A percentile compares a stretch with the other conserved stretches of the same genome.
Evolutionary conservation across 768 basidiomycete species (phyloP).

Genomic region (Cantharellus anzutake): DNA sequence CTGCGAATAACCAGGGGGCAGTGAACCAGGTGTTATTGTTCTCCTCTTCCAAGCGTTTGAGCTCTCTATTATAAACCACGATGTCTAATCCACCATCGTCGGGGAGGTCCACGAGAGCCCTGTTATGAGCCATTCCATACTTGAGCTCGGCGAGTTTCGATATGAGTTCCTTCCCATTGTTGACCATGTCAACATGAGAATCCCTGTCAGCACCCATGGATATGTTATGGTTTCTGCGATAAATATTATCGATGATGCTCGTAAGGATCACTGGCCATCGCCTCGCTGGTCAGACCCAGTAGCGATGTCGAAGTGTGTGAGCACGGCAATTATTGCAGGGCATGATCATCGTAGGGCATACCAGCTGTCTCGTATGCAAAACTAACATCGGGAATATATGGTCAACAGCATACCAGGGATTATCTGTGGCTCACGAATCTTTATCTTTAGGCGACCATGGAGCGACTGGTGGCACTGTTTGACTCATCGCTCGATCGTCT

Average conservation of each 20-base stretch:
- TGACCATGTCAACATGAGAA: slow-evolving; percentile 11
- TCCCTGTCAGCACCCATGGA: slow-evolving; percentile 18
- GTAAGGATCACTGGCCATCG: slow-evolving; percentile 62
- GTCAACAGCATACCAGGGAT: neutral
- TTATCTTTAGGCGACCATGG: neutral
- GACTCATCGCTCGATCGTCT: no score
- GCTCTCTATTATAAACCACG: slow-evolving; percentile 58
- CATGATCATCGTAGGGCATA: neutral
- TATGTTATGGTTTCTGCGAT: slow-evolving; percentile 46
- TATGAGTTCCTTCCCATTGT: slow-evolving; percentile 68
- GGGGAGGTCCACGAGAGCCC: slow-evolving; percentile 37
- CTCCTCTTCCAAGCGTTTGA: slow-evolving; percentile 29
- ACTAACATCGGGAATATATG: neutral
- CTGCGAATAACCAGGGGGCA: slow-evolving; percentile 90
- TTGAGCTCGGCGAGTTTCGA: slow-evolving; percentile 57
- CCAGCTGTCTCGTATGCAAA: neutral
- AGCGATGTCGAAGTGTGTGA: neutral
- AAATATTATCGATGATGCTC: slow-evolving; percentile 53
- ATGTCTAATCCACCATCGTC: slow-evolving; percentile 56
- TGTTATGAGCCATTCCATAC: slow-evolving; percentile 74
- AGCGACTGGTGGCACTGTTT: neutral
- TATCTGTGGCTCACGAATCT: neutral
- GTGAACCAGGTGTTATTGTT: slow-evolving; percentile 67
- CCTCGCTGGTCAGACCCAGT: slow-evolving; percentile 14
- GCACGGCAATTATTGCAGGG: neutral